Evolutionary conservation across 371 early-diverging fungal species (phyloP).

Genomic region (Synchytrium microbalum): DNA sequence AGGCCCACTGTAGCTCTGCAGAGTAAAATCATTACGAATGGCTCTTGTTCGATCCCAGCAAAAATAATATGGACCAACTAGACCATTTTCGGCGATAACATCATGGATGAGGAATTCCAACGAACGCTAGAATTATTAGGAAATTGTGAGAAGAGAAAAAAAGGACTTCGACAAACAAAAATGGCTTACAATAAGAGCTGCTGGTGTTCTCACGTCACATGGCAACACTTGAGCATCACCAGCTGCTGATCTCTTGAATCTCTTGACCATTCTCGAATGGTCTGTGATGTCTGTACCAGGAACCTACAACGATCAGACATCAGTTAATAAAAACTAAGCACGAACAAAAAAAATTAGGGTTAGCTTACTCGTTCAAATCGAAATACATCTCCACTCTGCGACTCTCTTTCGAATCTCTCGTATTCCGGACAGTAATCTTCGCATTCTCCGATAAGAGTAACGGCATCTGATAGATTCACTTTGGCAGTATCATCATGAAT

Average conservation of each 20-base stretch:
- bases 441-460: slow-evolving; percentile 71
- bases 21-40: slow-evolving; percentile 79
- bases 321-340: slow-evolving; percentile 5
- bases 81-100: slow-evolving; percentile 42
- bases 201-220: slow-evolving; percentile 82
- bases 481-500: slow-evolving; percentile 57
- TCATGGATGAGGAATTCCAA: slow-evolving; percentile 69
- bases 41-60: slow-evolving; percentile 82
- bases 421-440: slow-evolving; percentile 82
- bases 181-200: slow-evolving; percentile 49
- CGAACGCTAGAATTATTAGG: slow-evolving; percentile 38
- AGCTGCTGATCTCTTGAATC: slow-evolving; percentile 79
- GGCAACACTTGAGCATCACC: slow-evolving; percentile 82
- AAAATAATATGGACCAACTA: slow-evolving; percentile 68
- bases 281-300: slow-evolving; percentile 51
- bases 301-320: slow-evolving; percentile 20
- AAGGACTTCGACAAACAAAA: neutral
- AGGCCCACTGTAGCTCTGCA: slow-evolving; percentile 68
- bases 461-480: slow-evolving; percentile 54
- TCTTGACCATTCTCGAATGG: slow-evolving; percentile 66
- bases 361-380: neutral
- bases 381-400: slow-evolving; percentile 56
- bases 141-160: slow-evolving; percentile 4
- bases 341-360: neutral
- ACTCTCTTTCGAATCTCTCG: slow-evolving; percentile 81